Base-by-base conservation (phyloP, 768 basidiomycete genomes). In the Auriscalpium vulgare region DNA sequence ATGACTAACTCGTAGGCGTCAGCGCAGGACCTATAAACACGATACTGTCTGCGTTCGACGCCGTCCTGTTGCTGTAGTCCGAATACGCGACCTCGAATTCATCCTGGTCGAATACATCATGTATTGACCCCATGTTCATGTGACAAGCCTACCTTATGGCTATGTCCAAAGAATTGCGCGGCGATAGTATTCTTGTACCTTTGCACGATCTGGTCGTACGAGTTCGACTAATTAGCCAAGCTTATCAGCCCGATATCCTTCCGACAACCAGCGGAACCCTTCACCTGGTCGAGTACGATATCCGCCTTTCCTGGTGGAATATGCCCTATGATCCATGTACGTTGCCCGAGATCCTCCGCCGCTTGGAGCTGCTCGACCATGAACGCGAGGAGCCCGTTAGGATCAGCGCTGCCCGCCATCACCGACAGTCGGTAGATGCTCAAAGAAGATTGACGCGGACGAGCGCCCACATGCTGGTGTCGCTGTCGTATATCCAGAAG, bases 81-180 rank as follows among this genome's bases (percentile, higher is more conserved):
- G 79, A 78, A 63, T 86, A 86, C 4, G 75, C 76, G 38, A 86
- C 74, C 49, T 77, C 74, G 61, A 85, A 83, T 66, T 84, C 75
- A 65, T 83, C 81, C 78, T 80, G 48, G 23, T 5, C 8, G 21
- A 43, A 21, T 21, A 21, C 21, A 21, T 21, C 21, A 21, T 21
- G 83, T 72, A 40, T 76, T 72, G 60, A 82, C 81, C 64, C 82
- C 72, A 64, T 81, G 78, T 77, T 78, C 47, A 10, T 13, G 11
- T 21, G 13, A 9, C n/a, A 16, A 17, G 59, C 68, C 55, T 50
- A 75, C 76, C 54, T 72, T 62, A 58, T 82, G 82, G 14, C 73
- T 81, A 58, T 85, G 83, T 3, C 84, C 84, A 61, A 78, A 84
- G 65, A 85, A 83, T 56, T 81, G 79, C 1, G 70, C 81, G 4